These are phyloP conservation scores for Coemansia nantahalensis DNA, from an alignment of 192 early-diverging fungal species.

Conservation along the genomic window DNA sequence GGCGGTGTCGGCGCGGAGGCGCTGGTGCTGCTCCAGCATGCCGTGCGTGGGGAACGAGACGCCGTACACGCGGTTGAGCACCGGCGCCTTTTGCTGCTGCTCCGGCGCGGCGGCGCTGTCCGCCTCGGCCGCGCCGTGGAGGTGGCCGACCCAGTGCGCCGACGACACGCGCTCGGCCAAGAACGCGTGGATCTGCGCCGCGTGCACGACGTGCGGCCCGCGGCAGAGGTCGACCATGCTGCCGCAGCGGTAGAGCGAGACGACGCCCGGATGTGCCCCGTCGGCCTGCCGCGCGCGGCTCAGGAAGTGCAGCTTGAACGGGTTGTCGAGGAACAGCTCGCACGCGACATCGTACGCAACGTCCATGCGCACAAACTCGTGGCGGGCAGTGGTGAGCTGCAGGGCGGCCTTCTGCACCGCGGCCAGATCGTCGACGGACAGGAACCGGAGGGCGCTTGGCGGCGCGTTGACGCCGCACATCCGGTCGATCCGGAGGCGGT, in stretches of 20 bases:
- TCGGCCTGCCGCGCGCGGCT: constrained; percentile 14
- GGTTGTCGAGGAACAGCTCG: constrained; percentile 67
- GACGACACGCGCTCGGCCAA: constrained; percentile 58
- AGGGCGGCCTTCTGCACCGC: constrained; percentile 55
- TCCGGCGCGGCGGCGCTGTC: neutral
- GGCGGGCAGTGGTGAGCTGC: constrained; percentile 55
- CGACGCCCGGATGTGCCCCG: neutral
- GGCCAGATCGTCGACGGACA: constrained; percentile 53
- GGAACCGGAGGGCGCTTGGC: constrained; percentile 36
- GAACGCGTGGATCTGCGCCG: constrained; percentile 57
- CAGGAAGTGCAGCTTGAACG: constrained; percentile 73
- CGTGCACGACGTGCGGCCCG: constrained; percentile 74
- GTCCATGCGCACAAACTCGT: constrained; percentile 63
- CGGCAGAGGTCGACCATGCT: constrained; percentile 75
- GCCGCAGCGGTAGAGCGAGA: constrained; percentile 69
- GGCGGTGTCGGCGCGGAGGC: constrained; percentile 49
- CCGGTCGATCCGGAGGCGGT: constrained; percentile 23
- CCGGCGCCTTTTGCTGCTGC: constrained; percentile 47
- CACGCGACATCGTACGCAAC: constrained; percentile 60
- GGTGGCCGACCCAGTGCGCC: constrained; percentile 59
- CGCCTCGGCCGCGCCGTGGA: neutral
- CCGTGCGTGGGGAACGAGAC: constrained; percentile 62
- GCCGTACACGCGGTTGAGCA: constrained; percentile 69
- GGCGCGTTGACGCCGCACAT: constrained; percentile 14
- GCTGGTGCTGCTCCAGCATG: constrained; percentile 57